Conservation (phyloP, 2,329 filamentous ascomycete genomes). For the Alternaria longipes region DNA sequence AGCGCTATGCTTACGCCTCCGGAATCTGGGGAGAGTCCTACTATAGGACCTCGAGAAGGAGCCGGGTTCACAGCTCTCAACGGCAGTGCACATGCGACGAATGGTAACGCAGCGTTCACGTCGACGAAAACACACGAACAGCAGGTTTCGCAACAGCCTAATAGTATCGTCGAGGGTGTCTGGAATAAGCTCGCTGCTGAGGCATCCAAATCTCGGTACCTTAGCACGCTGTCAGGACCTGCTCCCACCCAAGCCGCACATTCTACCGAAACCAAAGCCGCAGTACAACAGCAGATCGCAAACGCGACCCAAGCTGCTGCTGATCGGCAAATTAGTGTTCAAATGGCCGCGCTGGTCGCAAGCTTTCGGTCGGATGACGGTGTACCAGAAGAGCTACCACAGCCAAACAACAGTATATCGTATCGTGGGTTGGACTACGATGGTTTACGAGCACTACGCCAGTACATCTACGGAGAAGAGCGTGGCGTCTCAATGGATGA, state of each 20-base stretch:
- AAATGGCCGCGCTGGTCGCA: conserved; percentile 41
- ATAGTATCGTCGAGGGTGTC: conserved; percentile 33
- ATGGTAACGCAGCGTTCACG: conserved; percentile 15
- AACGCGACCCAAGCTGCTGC: conserved; percentile 33
- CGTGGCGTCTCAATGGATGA: conserved; percentile 36
- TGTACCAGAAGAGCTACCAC: conserved; percentile 30
- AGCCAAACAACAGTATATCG: conserved; percentile 29
- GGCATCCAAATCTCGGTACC: conserved; percentile 25
- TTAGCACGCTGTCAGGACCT: conserved; percentile 14
- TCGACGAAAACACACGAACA: conserved; percentile 17
- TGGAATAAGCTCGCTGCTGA: conserved; percentile 35
- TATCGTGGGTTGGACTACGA: conserved; percentile 45
- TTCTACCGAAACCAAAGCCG: conserved; percentile 23
- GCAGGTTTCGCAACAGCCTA: conserved; percentile 24
- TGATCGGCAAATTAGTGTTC: conserved; percentile 39
- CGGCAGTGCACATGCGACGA: conserved; percentile 15
- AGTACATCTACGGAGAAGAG: conserved; percentile 44
- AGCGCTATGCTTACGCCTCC: conserved; percentile 43
- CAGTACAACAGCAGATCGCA: conserved; percentile 32
- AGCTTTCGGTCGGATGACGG: conserved; percentile 38
- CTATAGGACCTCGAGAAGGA: conserved; percentile 29
- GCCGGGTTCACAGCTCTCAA: conserved; percentile 24
- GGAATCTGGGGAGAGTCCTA: conserved; percentile 42
- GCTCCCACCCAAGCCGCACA: conserved; percentile 22
- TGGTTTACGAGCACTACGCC: conserved; percentile 40